These are phyloP conservation scores for Elsinoe fawcettii DNA, from an alignment of 2,329 filamentous ascomycete genomes.

Conservation along the genomic window DNA sequence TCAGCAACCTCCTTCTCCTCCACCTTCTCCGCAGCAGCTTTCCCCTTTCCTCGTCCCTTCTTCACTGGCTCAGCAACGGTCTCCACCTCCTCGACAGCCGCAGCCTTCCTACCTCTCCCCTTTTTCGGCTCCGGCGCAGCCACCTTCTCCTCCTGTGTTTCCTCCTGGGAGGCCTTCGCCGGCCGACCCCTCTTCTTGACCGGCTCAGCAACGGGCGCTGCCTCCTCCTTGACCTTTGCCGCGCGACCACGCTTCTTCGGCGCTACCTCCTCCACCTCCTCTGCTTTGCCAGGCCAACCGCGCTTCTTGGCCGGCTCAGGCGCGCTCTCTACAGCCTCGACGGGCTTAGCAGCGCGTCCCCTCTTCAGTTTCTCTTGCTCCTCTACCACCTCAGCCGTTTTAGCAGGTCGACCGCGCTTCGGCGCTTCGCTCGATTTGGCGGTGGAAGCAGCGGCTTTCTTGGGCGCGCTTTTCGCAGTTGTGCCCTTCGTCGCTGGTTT, in stretches of 20 bases:
- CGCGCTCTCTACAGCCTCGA: slow-evolving; percentile 20
- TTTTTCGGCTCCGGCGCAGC: slow-evolving; percentile 12
- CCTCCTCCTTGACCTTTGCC: background rate
- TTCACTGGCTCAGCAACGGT: slow-evolving; percentile 18
- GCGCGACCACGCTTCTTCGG: slow-evolving; percentile 17
- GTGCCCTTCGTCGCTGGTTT: background rate
- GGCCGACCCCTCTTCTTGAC: slow-evolving; percentile 25
- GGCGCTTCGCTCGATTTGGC: slow-evolving; percentile 21
- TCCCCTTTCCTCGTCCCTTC: background rate
- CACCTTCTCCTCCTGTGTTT: slow-evolving; percentile 12
- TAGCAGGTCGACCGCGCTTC: slow-evolving; percentile 28
- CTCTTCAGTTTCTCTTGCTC: slow-evolving; percentile 10
- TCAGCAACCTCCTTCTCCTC: background rate
- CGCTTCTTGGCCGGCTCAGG: slow-evolving; percentile 24
- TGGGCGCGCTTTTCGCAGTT: slow-evolving; percentile 5
- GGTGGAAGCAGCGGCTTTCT: slow-evolving; percentile 13
- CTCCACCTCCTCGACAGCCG: slow-evolving; percentile 26
- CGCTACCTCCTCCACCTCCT: background rate
- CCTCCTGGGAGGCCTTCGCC: slow-evolving; percentile 25
- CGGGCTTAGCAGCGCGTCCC: slow-evolving; percentile 2
- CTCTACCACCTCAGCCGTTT: slow-evolving; percentile 18
- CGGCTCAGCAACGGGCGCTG: background rate
- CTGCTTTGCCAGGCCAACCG: slow-evolving; percentile 20
- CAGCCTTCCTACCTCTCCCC: slow-evolving; percentile 12
- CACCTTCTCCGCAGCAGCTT: background rate